phyloP scores from a whole-genome alignment of 768 basidiomycete species.

The Crassisporium funariophilum region DNA sequence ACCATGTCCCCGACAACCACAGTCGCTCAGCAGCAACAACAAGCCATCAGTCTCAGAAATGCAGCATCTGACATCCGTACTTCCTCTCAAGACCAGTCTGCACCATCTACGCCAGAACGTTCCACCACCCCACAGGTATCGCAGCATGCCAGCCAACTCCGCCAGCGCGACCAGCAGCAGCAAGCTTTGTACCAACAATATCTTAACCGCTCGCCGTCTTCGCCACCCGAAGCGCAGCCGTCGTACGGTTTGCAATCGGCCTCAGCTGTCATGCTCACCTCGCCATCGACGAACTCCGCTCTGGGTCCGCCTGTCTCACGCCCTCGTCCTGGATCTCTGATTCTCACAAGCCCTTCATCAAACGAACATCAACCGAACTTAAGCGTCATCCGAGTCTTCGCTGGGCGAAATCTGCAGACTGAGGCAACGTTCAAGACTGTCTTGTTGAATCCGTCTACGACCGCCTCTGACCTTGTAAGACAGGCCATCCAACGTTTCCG shows the following conservation, averaged over 20 bases:
- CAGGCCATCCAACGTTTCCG: constrained; percentile 97
- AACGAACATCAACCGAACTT: constrained; percentile 74
- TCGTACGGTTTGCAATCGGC: constrained; percentile 80
- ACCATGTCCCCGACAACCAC: constrained; percentile 55
- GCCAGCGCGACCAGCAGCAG: constrained; percentile 87
- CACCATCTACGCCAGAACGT: constrained; percentile 32
- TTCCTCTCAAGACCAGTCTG: constrained; percentile 10
- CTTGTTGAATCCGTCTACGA: constrained; percentile 84
- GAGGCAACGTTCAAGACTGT: constrained; percentile 99
- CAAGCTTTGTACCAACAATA: constrained; percentile 88
- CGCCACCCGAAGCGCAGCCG: constrained; percentile 72
- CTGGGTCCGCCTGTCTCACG: constrained; percentile 55
- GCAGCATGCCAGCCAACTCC: constrained; percentile 68
- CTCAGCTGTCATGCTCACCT: constrained; percentile 59
- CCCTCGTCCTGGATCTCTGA: constrained; percentile 77
- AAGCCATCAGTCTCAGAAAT: constrained; percentile 21
- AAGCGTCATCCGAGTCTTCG: constrained; percentile 95
- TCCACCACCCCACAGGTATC: constrained; percentile 50
- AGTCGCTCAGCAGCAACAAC: constrained; percentile 59
- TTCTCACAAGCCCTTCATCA: constrained; percentile 57
- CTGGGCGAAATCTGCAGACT: constrained; percentile 85
- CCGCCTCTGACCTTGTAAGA: constrained; percentile 78
- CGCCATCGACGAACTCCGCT: constrained; percentile 44
- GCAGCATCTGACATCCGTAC: constrained; percentile 13
- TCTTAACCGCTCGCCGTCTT: constrained; percentile 82